Evolutionary conservation across 805 yeast genomes (phyloP).

Genomic region (Metschnikowia amazonensis): DNA sequence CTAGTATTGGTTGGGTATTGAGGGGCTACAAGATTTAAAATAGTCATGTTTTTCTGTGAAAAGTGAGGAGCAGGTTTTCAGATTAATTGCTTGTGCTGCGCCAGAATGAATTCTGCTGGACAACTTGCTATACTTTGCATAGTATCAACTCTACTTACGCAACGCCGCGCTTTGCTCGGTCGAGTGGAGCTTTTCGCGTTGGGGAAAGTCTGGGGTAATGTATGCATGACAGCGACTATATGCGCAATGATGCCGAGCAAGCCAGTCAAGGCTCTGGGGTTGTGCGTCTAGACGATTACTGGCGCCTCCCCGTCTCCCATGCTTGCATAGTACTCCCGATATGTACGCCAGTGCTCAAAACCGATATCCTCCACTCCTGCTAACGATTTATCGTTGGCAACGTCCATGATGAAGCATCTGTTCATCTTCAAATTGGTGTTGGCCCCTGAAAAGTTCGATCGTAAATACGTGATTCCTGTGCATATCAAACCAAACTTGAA

Average conservation of each 20-base stretch:
- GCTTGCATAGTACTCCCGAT: conserved; percentile 34
- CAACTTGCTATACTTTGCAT: neutral
- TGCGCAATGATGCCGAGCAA: conserved; percentile 1
- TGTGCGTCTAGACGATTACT: neutral
- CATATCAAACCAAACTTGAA: conserved; percentile 56
- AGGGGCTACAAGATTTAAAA: neutral
- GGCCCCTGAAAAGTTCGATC: conserved; percentile 25
- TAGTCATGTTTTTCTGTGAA: neutral
- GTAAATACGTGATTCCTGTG: conserved; percentile 28
- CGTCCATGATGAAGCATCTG: conserved; percentile 37
- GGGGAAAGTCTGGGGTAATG: conserved; percentile 25
- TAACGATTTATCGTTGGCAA: conserved; percentile 31
- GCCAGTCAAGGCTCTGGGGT: neutral
- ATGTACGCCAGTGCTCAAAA: conserved; percentile 37
- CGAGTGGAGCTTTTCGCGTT: conserved; percentile 9
- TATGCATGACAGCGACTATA: conserved; percentile 1
- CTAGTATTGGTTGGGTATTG: no score
- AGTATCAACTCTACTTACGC: neutral
- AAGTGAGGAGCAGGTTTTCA: neutral
- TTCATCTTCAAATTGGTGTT: conserved; percentile 22
- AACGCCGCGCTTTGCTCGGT: conserved; percentile 9
- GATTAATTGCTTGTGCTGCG: neutral
- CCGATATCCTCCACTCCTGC: conserved; percentile 41
- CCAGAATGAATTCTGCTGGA: neutral
- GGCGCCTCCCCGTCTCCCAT: conserved; percentile 7